Conservation (phyloP, 2,329 filamentous ascomycete genomes). For the Talaromyces sp. region DNA sequence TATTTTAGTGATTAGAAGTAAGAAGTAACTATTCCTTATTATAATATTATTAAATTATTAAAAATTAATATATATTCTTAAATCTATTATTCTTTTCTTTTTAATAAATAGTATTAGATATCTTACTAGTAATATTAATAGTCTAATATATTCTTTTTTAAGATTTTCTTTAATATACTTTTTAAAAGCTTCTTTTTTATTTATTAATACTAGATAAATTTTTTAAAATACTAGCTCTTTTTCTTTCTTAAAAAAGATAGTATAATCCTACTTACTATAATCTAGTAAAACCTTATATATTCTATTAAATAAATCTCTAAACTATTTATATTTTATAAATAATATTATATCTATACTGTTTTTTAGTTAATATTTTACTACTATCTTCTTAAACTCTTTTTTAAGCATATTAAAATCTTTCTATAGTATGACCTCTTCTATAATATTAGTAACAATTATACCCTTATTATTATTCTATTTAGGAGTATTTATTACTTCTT, state of each 20-base stretch:
- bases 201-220: conserved; percentile 13
- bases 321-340: too few relatives aligned
- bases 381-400: not conserved
- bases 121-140: not conserved
- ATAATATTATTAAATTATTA: not conserved
- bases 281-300: too few relatives aligned
- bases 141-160: conserved; percentile 26
- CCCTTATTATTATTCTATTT: not conserved
- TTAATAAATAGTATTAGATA: not conserved
- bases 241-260: not conserved
- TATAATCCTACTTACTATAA: conserved; percentile 6
- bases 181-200: not conserved
- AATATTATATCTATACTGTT: too few relatives aligned
- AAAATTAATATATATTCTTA: not conserved
- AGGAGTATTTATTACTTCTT: not conserved
- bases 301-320: too few relatives aligned
- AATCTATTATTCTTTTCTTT: not conserved
- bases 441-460: not conserved
- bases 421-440: not conserved
- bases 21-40: not conserved
- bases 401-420: not conserved
- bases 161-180: conserved; percentile 19
- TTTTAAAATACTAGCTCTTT: conserved; percentile 4
- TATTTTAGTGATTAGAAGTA: not conserved
- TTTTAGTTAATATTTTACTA: not conserved